Conservation (phyloP, 2,329 filamentous ascomycete species). For the Canariomyces notabilis region DNA sequence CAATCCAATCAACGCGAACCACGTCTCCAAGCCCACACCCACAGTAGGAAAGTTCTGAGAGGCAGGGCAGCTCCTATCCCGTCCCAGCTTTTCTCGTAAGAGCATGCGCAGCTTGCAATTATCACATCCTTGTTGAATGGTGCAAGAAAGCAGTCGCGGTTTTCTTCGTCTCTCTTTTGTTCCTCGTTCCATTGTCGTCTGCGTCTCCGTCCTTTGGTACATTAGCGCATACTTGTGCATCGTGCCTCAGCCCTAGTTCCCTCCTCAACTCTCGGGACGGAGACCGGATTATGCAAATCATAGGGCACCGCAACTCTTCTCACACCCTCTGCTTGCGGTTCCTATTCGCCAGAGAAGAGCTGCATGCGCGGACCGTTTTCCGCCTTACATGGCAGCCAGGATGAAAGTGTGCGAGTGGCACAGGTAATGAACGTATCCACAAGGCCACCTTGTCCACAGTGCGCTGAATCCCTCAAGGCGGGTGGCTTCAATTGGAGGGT, state of each 20-base stretch:
- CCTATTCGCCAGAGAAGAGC: conserved; percentile 27
- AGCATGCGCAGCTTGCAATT: conserved; percentile 13
- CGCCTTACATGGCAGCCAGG: conserved; percentile 31
- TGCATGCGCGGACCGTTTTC: conserved; percentile 36
- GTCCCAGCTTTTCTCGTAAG: conserved; percentile 16
- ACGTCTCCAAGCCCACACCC: conserved; percentile 32
- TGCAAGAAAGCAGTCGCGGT: background rate
- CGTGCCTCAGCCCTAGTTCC: conserved; percentile 12
- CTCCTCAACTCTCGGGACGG: conserved; percentile 17
- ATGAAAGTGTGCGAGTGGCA: conserved; percentile 18
- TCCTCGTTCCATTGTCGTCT: background rate
- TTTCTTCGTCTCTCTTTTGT: background rate
- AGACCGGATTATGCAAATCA: conserved; percentile 26
- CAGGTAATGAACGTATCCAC: no score
- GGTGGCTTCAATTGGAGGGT: no score
- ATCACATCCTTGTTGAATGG: conserved; percentile 1
- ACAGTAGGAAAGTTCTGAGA: conserved; percentile 21
- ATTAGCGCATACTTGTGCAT: background rate
- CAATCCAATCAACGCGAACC: conserved; percentile 31
- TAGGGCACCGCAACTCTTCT: conserved; percentile 21
- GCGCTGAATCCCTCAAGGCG: no score
- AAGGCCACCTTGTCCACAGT: conserved; percentile 7
- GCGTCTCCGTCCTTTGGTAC: background rate
- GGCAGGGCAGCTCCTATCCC: conserved; percentile 20
- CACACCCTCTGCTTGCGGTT: conserved; percentile 17